These are phyloP conservation scores for Neopestalotiopsis sp. DNA, from an alignment of 2,329 filamentous ascomycete genomes.

Conservation along the genomic window DNA sequence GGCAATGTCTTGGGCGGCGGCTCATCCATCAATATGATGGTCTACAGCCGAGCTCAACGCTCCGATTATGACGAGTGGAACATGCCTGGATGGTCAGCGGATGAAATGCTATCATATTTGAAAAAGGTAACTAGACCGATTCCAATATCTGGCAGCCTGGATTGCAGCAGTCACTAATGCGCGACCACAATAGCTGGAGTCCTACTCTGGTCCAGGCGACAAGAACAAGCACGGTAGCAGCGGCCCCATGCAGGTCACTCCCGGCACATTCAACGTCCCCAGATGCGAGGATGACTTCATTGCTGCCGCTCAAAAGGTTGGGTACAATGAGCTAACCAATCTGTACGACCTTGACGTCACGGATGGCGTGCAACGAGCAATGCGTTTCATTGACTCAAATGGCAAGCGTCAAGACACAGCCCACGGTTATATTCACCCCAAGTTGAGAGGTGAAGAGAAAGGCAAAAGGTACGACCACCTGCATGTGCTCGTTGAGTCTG, in stretches of 20 bases:
- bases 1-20: conserved; percentile 61
- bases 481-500: conserved; percentile 36
- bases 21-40: conserved; percentile 55
- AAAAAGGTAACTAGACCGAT: conserved; percentile 46
- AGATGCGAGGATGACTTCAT: conserved; percentile 51
- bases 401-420: conserved; percentile 21
- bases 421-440: conserved; percentile 52
- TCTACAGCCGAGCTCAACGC: conserved; percentile 42
- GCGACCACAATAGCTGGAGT: conserved; percentile 30
- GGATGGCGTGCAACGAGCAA: conserved; percentile 22
- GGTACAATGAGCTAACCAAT: conserved; percentile 35
- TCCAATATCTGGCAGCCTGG: not conserved
- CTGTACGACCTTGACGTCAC: conserved; percentile 23
- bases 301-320: conserved; percentile 48
- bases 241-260: conserved; percentile 55
- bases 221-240: conserved; percentile 49
- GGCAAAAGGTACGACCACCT: conserved; percentile 33
- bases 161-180: conserved; percentile 40
- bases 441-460: conserved; percentile 24
- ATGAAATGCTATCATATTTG: conserved; percentile 52
- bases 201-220: conserved; percentile 39
- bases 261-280: conserved; percentile 47
- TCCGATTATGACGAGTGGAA: conserved; percentile 40
- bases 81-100: conserved; percentile 35
- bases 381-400: not conserved